phyloP scores from a whole-genome alignment of 257 asterid genomes.

The Paraleonurus japonicus region DNA sequence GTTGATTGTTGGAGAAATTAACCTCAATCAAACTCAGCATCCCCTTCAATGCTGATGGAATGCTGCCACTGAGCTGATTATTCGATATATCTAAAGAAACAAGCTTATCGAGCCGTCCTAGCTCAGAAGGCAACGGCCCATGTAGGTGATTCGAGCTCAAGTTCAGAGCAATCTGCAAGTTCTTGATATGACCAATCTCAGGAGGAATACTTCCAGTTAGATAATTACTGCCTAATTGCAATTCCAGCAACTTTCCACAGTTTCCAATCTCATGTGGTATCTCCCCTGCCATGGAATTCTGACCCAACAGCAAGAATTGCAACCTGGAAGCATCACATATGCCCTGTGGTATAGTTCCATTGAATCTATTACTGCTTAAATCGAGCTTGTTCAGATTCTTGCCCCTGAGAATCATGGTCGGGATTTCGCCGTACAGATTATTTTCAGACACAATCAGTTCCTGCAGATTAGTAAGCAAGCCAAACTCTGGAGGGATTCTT shows the following conservation, averaged over 20 bases:
- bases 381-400: conserved; percentile 87
- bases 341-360: conserved; percentile 64
- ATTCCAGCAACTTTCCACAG: conserved; percentile 66
- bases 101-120: conserved; percentile 85
- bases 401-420: conserved; percentile 56
- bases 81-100: conserved; percentile 83
- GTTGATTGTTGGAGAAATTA: conserved; percentile 76
- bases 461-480: conserved; percentile 65
- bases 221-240: conserved; percentile 72
- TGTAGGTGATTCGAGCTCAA: conserved; percentile 78
- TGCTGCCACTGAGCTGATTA: conserved; percentile 75
- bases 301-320: conserved; percentile 68
- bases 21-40: conserved; percentile 94
- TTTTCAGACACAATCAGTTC: conserved; percentile 84
- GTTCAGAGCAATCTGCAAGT: conserved; percentile 83
- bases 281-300: conserved; percentile 60
- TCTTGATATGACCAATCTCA: conserved; percentile 82
- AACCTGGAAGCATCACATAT: conserved; percentile 72
- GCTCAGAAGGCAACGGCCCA: conserved; percentile 73
- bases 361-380: conserved; percentile 70
- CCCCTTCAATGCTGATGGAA: conserved; percentile 72
- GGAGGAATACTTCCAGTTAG: conserved; percentile 79
- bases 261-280: conserved; percentile 72
- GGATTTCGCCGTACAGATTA: conserved; percentile 71
- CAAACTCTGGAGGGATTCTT: conserved; percentile 66